Evolutionary conservation across 208 protist genomes (phyloP).

Genomic region (Kentomonas sorsogonicus): DNA sequence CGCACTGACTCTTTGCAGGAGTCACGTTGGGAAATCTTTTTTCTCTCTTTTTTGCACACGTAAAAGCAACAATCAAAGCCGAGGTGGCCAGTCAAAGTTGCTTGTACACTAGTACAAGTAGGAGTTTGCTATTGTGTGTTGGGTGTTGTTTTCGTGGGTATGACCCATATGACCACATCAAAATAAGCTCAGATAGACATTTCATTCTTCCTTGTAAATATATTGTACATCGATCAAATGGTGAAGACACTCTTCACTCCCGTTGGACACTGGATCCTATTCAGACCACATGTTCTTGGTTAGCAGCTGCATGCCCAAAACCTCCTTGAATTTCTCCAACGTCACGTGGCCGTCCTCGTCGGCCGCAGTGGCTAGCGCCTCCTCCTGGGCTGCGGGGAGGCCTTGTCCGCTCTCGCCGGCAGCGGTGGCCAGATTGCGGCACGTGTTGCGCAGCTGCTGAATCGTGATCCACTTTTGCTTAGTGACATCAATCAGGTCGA

Average conservation of each 20-base stretch:
- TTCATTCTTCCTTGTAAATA: too few relatives aligned
- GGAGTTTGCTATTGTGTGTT: too few relatives aligned
- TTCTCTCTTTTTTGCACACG: too few relatives aligned
- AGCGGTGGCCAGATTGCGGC: slow-evolving; percentile 58
- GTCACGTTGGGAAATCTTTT: too few relatives aligned
- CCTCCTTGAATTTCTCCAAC: slow-evolving; percentile 80
- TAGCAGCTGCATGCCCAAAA: slow-evolving; percentile 59
- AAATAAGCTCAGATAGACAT: too few relatives aligned
- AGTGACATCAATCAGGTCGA: slow-evolving; percentile 88
- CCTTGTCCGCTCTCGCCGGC: slow-evolving; percentile 16
- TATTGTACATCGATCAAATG: neutral
- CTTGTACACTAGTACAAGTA: too few relatives aligned
- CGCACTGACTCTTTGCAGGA: too few relatives aligned
- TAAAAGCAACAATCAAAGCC: too few relatives aligned
- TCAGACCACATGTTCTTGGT: slow-evolving; percentile 61
- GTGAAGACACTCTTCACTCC: too few relatives aligned
- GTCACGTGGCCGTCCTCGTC: slow-evolving; percentile 71
- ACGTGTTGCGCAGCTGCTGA: slow-evolving; percentile 81
- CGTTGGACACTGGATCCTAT: slow-evolving; percentile 3
- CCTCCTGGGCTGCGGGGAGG: slow-evolving; percentile 41
- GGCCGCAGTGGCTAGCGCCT: slow-evolving; percentile 53
- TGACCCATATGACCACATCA: too few relatives aligned
- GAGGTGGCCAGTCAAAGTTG: too few relatives aligned
- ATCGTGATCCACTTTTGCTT: slow-evolving; percentile 80
- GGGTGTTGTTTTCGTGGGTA: too few relatives aligned